Conservation (phyloP, 257 asterid genomes). For the Solanum microdontum region DNA sequence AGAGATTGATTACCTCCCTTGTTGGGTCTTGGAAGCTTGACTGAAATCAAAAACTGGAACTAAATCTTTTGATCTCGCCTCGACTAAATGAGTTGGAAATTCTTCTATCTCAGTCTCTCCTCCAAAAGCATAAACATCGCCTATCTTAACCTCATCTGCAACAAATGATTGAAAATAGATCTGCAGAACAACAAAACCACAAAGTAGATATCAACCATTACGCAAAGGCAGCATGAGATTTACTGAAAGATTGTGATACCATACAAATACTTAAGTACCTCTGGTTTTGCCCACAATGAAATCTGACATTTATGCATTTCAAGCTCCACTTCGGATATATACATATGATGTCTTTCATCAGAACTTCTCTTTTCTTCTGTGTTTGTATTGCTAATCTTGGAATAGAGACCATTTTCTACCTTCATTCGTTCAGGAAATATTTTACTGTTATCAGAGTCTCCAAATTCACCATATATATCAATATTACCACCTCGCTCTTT, state of each 20-base stretch:
- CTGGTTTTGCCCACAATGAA: conserved; percentile 63
- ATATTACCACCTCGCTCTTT: conserved; percentile 42
- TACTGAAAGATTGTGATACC: neutral
- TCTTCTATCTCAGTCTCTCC: conserved; percentile 83
- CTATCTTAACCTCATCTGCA: conserved; percentile 20
- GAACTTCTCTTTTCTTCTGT: conserved; percentile 13
- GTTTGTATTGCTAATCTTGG: conserved; percentile 13
- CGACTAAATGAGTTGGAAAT: conserved; percentile 41
- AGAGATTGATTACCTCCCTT: conserved; percentile 34
- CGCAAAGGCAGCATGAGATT: neutral
- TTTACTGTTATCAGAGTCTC: conserved; percentile 46
- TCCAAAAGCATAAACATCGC: conserved; percentile 21
- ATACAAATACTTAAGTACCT: conserved; percentile 31
- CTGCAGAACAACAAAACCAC: conserved; percentile 28
- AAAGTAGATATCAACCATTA: conserved; percentile 1
- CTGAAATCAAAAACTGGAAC: conserved; percentile 65
- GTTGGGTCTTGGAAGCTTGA: conserved; percentile 49
- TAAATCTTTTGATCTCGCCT: conserved; percentile 62
- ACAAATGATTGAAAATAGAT: conserved; percentile 52
- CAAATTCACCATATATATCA: conserved; percentile 55
- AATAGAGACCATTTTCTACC: conserved; percentile 15
- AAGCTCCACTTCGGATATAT: conserved; percentile 79
- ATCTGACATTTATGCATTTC: conserved; percentile 59
- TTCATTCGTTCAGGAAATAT: conserved; percentile 54
- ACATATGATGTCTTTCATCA: conserved; percentile 58